A percentile compares a stretch with the other conserved stretches of the same genome.
phyloP scores from a whole-genome alignment of 1,139 yeast genomes.

The Candida tunisiensis region DNA sequence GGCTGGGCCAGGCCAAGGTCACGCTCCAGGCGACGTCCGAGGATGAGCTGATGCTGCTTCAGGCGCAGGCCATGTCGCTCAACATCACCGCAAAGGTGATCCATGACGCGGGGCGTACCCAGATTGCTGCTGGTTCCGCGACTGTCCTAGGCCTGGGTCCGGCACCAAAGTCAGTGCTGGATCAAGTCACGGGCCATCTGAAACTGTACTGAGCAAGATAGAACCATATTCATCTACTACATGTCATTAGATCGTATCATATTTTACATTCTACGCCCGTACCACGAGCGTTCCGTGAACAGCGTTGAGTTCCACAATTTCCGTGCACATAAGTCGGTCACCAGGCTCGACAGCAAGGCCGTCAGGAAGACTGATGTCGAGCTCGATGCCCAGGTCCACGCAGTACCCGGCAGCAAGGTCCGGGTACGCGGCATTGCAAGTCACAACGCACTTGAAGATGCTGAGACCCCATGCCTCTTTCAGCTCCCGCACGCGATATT shows the following conservation, averaged over 20 bases:
- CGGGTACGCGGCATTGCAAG: not conserved
- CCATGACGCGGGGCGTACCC: slow-evolving; percentile 96
- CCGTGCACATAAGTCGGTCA: slow-evolving; percentile 18
- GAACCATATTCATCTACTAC: too few relatives aligned
- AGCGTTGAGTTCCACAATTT: slow-evolving; percentile 16
- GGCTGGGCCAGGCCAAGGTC: slow-evolving; percentile 86
- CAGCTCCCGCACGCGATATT: too few relatives aligned
- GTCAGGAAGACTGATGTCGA: slow-evolving; percentile 4
- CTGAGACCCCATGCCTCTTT: too few relatives aligned
- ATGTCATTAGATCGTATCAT: not conserved
- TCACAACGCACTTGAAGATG: not conserved
- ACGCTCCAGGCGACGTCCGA: slow-evolving; percentile 59
- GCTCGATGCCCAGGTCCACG: slow-evolving; percentile 1
- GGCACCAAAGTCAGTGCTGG: slow-evolving; percentile 75
- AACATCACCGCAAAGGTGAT: slow-evolving; percentile 69
- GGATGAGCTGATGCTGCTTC: slow-evolving; percentile 62
- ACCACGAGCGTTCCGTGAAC: slow-evolving; percentile 14
- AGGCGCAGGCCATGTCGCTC: slow-evolving; percentile 64
- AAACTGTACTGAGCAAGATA: slow-evolving; percentile 50
- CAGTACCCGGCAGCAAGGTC: not conserved
- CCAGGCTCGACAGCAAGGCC: slow-evolving; percentile 9
- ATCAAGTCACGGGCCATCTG: slow-evolving; percentile 64
- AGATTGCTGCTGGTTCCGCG: slow-evolving; percentile 86
- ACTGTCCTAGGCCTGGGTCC: slow-evolving; percentile 95
- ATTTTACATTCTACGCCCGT: slow-evolving; percentile 7